These are phyloP conservation scores for Pseudozyma hubeiensis DNA, from an alignment of 1,284 basidiomycete genomes.

Conservation along the genomic window DNA sequence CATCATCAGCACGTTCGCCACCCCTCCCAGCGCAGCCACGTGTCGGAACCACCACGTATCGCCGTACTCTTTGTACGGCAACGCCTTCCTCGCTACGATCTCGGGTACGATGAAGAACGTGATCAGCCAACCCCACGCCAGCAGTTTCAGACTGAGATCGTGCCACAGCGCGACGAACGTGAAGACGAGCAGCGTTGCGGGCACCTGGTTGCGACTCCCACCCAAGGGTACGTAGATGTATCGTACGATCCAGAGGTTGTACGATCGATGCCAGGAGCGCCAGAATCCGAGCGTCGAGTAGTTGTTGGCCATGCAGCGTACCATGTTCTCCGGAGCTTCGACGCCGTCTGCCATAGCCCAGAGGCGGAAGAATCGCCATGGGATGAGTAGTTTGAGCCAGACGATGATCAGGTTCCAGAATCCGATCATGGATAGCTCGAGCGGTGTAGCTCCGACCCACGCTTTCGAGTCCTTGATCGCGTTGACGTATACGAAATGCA, in stretches of 20 bases:
- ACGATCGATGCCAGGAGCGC: slow-evolving; percentile 95
- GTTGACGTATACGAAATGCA: slow-evolving; percentile 96
- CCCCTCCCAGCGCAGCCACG: slow-evolving; percentile 83
- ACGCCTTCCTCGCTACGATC: slow-evolving; percentile 74
- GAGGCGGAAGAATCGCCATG: slow-evolving; percentile 96
- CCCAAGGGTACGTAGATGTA: slow-evolving; percentile 91
- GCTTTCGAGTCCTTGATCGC: slow-evolving; percentile 91
- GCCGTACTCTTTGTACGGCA: slow-evolving; percentile 79
- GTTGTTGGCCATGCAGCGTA: slow-evolving; percentile 98
- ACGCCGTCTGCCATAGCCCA: slow-evolving; percentile 92
- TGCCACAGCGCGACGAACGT: slow-evolving; percentile 99
- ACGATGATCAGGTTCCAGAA: slow-evolving; percentile 97
- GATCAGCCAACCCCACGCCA: slow-evolving; percentile 97
- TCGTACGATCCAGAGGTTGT: slow-evolving; percentile 94
- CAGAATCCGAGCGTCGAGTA: slow-evolving; percentile 94
- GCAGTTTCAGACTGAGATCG: slow-evolving; percentile 85
- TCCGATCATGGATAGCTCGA: slow-evolving; percentile 89
- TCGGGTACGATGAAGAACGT: slow-evolving; percentile 92
- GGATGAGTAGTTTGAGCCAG: slow-evolving; percentile 97
- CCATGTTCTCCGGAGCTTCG: slow-evolving; percentile 98
- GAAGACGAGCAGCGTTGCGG: slow-evolving; percentile 85
- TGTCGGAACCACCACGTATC: slow-evolving; percentile 84
- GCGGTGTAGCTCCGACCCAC: slow-evolving; percentile 77
- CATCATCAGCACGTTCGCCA: slow-evolving; percentile 89
- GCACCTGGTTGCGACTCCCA: slow-evolving; percentile 75